Evolutionary conservation across 495 filamentous ascomycete genomes (phyloP).

Genomic region (Ramalina peruviana): DNA sequence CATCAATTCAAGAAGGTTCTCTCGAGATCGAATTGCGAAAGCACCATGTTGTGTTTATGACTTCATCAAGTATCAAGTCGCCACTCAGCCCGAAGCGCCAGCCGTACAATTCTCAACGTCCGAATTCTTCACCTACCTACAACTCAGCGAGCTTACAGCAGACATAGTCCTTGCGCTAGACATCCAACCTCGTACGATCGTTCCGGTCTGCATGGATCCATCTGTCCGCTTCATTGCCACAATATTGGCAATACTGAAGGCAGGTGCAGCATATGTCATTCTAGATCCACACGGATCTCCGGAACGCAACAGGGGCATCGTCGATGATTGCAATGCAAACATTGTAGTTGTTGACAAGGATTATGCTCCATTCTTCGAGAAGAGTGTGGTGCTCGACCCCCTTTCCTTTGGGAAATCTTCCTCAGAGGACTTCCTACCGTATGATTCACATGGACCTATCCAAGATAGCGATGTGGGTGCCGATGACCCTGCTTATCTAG

Average conservation of each 20-base stretch:
- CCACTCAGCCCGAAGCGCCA: not conserved
- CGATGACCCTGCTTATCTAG: not conserved
- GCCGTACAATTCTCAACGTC: not conserved
- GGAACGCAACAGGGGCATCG: conserved; percentile 4
- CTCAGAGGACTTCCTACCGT: not conserved
- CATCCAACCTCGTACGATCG: conserved; percentile 32
- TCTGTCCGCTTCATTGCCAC: conserved; percentile 49
- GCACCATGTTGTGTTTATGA: not conserved
- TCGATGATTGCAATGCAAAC: conserved; percentile 4
- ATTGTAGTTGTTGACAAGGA: conserved; percentile 1
- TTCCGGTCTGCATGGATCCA: conserved; percentile 60
- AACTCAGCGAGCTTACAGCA: not conserved
- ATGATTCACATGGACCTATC: not conserved
- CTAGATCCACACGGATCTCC: not conserved
- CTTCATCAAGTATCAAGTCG: not conserved
- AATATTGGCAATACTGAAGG: conserved; percentile 48
- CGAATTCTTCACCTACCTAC: not conserved
- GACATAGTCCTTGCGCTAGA: conserved; percentile 14
- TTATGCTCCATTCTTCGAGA: not conserved
- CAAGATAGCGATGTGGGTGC: not conserved
- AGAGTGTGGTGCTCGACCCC: not conserved
- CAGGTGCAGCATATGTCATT: conserved; percentile 1
- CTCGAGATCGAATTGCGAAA: not conserved
- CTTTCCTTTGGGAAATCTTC: not conserved
- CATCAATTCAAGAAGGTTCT: not conserved